These are phyloP conservation scores for Silene coronaria DNA, from an alignment of 179 eudicot genomes.

Conservation along the genomic window DNA sequence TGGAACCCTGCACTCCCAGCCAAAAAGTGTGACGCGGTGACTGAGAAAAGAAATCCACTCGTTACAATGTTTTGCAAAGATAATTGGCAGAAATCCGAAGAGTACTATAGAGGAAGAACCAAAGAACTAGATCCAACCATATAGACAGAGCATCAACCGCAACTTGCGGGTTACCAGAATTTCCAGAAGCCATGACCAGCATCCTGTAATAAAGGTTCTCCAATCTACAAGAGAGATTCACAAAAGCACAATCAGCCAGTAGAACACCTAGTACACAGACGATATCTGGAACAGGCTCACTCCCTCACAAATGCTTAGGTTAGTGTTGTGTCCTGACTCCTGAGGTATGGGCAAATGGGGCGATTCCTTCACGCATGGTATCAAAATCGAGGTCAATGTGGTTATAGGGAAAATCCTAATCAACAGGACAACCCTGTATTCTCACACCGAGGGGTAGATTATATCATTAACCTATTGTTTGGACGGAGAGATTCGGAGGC, in stretches of 20 bases:
- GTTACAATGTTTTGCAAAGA: background rate
- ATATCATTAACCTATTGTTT: too few relatives aligned
- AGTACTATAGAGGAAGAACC: background rate
- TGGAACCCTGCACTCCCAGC: conserved; percentile 50
- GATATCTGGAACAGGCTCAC: background rate
- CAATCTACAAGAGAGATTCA: conserved; percentile 29
- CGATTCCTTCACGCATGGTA: too few relatives aligned
- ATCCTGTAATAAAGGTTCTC: conserved; percentile 45
- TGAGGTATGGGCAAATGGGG: too few relatives aligned
- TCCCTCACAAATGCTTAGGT: too few relatives aligned
- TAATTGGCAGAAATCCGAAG: background rate
- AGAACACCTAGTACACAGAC: background rate
- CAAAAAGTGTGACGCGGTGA: conserved; percentile 39
- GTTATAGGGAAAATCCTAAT: too few relatives aligned
- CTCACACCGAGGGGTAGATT: too few relatives aligned
- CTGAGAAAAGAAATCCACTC: background rate
- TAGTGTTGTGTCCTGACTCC: too few relatives aligned
- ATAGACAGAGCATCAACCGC: conserved; percentile 47
- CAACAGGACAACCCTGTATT: too few relatives aligned
- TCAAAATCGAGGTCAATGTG: too few relatives aligned
- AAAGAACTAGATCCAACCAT: conserved; percentile 29
- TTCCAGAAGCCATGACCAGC: conserved; percentile 38
- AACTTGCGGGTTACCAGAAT: conserved; percentile 33
- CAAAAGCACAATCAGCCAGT: background rate
- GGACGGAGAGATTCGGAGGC: too few relatives aligned